These are phyloP conservation scores for Hypoxylon fragiforme DNA, from an alignment of 495 filamentous ascomycete species.

Conservation along the genomic window DNA sequence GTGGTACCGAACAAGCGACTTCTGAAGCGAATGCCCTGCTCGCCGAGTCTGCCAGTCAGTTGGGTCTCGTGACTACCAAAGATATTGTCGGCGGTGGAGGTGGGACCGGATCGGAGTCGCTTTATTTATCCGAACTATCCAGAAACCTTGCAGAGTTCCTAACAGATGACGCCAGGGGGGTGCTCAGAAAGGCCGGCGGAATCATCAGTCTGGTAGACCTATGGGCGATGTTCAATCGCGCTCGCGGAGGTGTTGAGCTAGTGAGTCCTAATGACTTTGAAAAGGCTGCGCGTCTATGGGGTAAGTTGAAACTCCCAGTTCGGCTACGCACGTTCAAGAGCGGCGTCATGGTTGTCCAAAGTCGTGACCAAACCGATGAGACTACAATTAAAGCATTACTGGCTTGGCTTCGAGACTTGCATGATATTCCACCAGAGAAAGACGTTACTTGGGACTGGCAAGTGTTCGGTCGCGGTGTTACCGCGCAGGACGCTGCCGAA, in stretches of 20 bases:
- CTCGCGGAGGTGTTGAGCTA: conserved; percentile 89
- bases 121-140: conserved; percentile 76
- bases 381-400: conserved; percentile 79
- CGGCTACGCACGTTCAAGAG: conserved; percentile 86
- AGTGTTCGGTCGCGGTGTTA: conserved; percentile 79
- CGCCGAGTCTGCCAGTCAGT: conserved; percentile 78
- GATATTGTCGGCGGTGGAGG: conserved; percentile 67
- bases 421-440: conserved; percentile 63
- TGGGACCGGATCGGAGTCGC: conserved; percentile 50
- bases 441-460: conserved; percentile 75
- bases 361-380: conserved; percentile 85
- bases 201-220: conserved; percentile 95
- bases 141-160: conserved; percentile 91
- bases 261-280: conserved; percentile 91
- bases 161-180: conserved; percentile 82
- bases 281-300: conserved; percentile 85
- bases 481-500: conserved; percentile 86
- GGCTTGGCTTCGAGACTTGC: conserved; percentile 75
- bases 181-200: conserved; percentile 82
- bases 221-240: conserved; percentile 98
- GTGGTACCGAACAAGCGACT: conserved; percentile 55
- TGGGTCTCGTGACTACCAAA: conserved; percentile 90
- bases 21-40: conserved; percentile 73
- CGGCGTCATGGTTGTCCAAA: conserved; percentile 89
- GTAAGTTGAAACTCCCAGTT: conserved; percentile 83